Evolutionary conservation across 2,329 filamentous ascomycete genomes (phyloP), one percentile per base, ranked within the genome.

Genomic region (Trichoderma gracile): DNA sequence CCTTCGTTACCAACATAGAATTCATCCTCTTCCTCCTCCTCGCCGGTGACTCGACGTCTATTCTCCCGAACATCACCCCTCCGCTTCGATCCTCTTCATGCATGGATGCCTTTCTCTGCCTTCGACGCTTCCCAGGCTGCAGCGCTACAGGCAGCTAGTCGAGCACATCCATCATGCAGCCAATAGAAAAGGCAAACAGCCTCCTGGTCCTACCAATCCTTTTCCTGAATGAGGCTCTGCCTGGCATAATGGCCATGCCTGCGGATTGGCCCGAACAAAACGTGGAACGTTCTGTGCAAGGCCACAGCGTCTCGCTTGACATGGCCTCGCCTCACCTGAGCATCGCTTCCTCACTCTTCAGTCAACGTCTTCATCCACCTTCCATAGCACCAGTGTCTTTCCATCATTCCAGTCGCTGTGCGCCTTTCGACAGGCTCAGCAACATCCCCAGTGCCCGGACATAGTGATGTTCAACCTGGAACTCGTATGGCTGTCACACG

Each of bases 401-500:
- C 56, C 23, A 23, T 38, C 12, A 14, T 38, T 38, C 33, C 12
- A 38, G 33, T 56, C 30, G 43, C 23, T 52, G 27, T 23, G n/a
- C 27, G 14, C 15, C 33, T 27, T 17, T 33, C 19, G n/a, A 25
- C 9, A 33, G 23, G 19, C n/a, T 10, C 38, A 52, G 5, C 21
- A 43, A 12, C 33, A 38, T 14, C 33, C 14, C 33, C 12, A 38
- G 33, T 5, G 10, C 12, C 33, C 33, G 33, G 59, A 42, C 40
- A 59, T 64, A 52, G 40, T 59, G 46, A 38, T 38, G 45, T 55
- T 56, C 47, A 62, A 38, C 5, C 65, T 67, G 23, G 64, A 67
- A 45, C 45, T 66, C 7, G 33, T 64, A 42, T 54, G 45, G 64
- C 50, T 50, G 42, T 59, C 66, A 7, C 64, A 62, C 49, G 38